These are phyloP conservation scores for Lobosporangium transversale DNA, from an alignment of 192 early-diverging fungal species.

Conservation along the genomic window DNA sequence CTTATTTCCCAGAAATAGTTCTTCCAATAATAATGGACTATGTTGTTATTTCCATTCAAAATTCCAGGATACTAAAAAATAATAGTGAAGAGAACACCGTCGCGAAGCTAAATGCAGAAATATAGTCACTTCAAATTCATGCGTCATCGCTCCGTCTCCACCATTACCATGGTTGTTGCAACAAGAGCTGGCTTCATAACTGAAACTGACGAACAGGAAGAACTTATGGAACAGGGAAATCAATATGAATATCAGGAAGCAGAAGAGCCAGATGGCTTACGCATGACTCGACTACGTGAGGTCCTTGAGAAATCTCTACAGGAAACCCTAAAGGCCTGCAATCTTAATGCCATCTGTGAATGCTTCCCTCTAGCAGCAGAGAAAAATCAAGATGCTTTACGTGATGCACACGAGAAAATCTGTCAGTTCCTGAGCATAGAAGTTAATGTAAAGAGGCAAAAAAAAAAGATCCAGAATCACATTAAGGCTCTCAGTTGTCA, in stretches of 20 bases:
- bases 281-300: conserved; percentile 45
- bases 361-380: conserved; percentile 27
- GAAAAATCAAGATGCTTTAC: conserved; percentile 17
- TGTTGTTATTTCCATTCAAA: no score
- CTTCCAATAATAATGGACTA: no score
- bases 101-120: no score
- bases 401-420: conserved; percentile 42
- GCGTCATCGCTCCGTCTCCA: no score
- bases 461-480: neutral
- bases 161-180: no score
- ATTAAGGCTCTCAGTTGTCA: no score
- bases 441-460: conserved; percentile 21
- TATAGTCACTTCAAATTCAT: no score
- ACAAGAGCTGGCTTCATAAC: neutral
- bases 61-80: no score
- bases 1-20: no score
- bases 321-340: conserved; percentile 46
- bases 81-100: no score
- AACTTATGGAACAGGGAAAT: conserved; percentile 11
- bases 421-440: conserved; percentile 37
- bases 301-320: conserved; percentile 37
- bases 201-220: neutral
- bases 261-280: conserved; percentile 39
- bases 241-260: conserved; percentile 7
- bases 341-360: conserved; percentile 39